Evolutionary conservation across 2,329 filamentous ascomycete genomes (phyloP), one percentile per base, ranked within the genome.

Genomic region (Gremmenia infestans): DNA sequence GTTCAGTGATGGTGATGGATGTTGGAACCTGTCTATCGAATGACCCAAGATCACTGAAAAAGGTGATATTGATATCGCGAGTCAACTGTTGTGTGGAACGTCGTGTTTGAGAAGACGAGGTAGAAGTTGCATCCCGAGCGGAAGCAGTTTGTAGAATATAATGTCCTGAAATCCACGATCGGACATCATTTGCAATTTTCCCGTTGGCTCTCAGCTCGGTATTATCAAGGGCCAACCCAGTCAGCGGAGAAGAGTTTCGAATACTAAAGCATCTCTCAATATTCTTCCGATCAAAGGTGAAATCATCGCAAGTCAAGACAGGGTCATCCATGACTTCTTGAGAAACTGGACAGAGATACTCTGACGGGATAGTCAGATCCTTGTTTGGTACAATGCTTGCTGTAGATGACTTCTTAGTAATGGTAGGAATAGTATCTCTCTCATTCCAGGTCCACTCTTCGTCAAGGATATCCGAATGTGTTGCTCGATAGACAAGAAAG

Each of bases 241-340:
- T 52, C 12, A 45, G 22, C 15, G 50, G 50, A 17, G 50, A 52
- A 15, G 50, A 43, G 5, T 52, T 6, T 9, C 50, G 37, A 45
- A 45, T 52, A 15, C 43, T 37, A 23, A 52, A 45, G 39, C 50
- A 52, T 45, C 39, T 52, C 37, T 52, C 50, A n/a, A 52, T 52
- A 19, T 52, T 52, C 17, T 52, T 52, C n/a, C 50, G 39, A 9
- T 52, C 50, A 45, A 43, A 52, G 8, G 50, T 43, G 25, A 52
- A 52, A 11, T 37, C 50, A 23, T 52, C 50, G 22, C 37, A 52
- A 12, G 50, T 52, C 11, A 23, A 28, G 14, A 52, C 50, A 14
- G 50, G 50, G 39, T 52, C 50, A 8, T 52, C 39, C 50, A 52
- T 52, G 14, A 52, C 15, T 28, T 52, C 50, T 14, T 45, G n/a